phyloP scores from a whole-genome alignment of 345 rosid species.

The Populus deltoides region DNA sequence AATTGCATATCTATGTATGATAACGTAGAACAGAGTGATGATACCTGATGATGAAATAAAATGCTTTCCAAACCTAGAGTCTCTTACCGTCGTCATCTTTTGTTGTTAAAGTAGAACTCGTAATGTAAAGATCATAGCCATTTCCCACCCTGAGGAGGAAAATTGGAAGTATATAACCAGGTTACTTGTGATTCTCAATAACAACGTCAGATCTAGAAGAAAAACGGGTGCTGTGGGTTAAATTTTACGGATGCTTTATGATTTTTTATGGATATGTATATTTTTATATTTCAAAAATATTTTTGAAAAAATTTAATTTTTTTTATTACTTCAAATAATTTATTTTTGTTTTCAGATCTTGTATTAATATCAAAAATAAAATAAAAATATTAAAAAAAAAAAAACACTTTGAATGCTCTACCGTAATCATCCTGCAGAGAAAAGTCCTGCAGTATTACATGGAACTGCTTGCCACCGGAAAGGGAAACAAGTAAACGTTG shows the following conservation, averaged over 20 bases:
- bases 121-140: neutral
- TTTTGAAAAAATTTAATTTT: too few relatives aligned
- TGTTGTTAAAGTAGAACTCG: neutral
- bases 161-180: neutral
- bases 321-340: too few relatives aligned
- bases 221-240: neutral
- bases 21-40: neutral
- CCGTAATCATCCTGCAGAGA: neutral
- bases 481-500: neutral
- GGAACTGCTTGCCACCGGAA: neutral
- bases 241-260: neutral
- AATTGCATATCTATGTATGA: neutral
- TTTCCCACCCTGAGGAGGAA: neutral
- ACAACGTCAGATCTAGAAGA: neutral
- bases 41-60: neutral
- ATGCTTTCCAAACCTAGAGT: neutral
- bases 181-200: neutral
- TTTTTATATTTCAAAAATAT: too few relatives aligned
- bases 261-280: too few relatives aligned
- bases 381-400: too few relatives aligned
- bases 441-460: neutral
- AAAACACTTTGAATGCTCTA: neutral
- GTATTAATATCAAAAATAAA: too few relatives aligned
- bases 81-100: neutral
- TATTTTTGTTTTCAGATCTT: too few relatives aligned